Percentiles rank a stretch among this genome's conserved stretches.
These are phyloP conservation scores for Volvox reticuliferus DNA, from an alignment of 139 green algal species.

Conservation along the genomic window DNA sequence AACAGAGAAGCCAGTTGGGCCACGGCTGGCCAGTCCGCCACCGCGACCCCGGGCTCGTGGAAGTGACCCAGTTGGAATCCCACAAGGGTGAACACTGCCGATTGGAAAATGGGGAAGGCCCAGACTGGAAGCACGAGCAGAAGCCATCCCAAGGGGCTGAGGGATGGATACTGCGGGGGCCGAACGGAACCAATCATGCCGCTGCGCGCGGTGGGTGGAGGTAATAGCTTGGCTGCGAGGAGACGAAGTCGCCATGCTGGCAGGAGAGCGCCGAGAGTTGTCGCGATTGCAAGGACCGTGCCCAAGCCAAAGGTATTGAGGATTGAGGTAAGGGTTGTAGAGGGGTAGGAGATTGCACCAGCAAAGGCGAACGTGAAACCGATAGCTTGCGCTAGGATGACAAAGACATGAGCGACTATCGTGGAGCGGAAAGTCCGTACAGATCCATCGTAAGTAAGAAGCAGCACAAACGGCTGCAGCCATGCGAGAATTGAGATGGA, in stretches of 20 bases:
- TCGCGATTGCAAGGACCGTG: background rate
- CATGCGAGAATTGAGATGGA: constrained; percentile 39
- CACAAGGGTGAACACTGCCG: background rate
- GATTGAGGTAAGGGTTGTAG: background rate
- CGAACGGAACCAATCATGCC: too few relatives aligned
- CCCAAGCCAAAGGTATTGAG: constrained; percentile 7
- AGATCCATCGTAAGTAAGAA: constrained; percentile 35
- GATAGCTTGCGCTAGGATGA: constrained; percentile 12
- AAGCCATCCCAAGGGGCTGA: background rate
- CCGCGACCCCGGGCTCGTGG: background rate
- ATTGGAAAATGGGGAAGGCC: constrained; percentile 16
- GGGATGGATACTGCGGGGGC: background rate
- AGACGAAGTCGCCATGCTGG: background rate
- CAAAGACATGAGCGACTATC: background rate
- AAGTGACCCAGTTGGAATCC: background rate
- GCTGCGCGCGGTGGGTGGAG: background rate
- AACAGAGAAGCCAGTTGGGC: constrained; percentile 19
- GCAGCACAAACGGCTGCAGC: constrained; percentile 30
- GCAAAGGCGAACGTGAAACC: constrained; percentile 7
- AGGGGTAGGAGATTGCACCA: constrained; percentile 19
- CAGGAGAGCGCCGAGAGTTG: constrained; percentile 29
- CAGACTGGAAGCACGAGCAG: constrained; percentile 1
- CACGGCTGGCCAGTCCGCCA: constrained; percentile 25
- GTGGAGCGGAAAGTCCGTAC: background rate
- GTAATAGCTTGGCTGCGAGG: background rate